phyloP scores from a whole-genome alignment of 192 early-diverging fungal species.

The Umbelopsis vinacea region DNA sequence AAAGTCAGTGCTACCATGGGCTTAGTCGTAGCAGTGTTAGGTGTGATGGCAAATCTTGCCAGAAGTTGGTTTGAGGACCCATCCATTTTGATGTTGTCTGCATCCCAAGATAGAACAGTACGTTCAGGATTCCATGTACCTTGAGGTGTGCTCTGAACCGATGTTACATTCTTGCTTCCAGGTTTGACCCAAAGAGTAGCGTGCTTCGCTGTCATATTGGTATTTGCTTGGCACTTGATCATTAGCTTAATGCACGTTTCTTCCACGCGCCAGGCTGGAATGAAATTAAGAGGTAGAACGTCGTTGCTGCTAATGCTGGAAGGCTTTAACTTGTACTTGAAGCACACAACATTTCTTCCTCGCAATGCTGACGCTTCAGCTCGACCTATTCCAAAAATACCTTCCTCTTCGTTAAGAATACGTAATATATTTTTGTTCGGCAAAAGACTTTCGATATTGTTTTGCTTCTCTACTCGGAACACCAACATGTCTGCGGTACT shows the following conservation, averaged over 20 bases:
- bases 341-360: slow-evolving; percentile 17
- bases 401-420: neutral
- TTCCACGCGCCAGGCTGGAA: slow-evolving; percentile 17
- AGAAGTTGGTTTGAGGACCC: neutral
- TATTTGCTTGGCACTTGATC: neutral
- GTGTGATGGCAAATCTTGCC: neutral
- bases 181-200: neutral
- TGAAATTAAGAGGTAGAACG: neutral
- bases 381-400: neutral
- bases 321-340: slow-evolving; percentile 1
- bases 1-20: slow-evolving; percentile 16
- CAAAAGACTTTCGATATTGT: neutral
- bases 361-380: neutral
- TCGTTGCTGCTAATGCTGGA: neutral
- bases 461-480: neutral
- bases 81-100: slow-evolving; percentile 3
- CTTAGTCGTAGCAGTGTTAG: neutral
- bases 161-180: neutral
- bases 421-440: slow-evolving; percentile 3
- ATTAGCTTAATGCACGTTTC: neutral
- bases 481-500: neutral
- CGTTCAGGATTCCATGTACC: slow-evolving; percentile 18
- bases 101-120: slow-evolving; percentile 8
- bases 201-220: neutral
- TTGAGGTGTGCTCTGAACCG: slow-evolving; percentile 13